Conservation (phyloP, 208 protist species). For the Leishmania major region DNA sequence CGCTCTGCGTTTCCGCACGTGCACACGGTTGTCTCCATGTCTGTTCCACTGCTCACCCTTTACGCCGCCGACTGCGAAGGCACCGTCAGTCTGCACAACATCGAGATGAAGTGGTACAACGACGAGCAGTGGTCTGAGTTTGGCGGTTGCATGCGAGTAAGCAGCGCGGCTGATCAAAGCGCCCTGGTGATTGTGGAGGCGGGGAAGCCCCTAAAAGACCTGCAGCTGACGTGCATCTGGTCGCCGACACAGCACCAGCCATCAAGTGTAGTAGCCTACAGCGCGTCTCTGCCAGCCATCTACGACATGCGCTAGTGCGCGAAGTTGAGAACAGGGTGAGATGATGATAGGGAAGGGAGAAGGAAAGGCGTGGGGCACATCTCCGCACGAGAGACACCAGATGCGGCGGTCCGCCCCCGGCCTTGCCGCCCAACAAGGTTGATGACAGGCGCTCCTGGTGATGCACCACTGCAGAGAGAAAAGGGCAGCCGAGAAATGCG, state of each 20-base stretch:
- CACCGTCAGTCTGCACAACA: slow-evolving; percentile 69
- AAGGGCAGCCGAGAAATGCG: background rate
- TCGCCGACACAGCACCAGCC: slow-evolving; percentile 19
- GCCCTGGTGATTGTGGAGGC: slow-evolving; percentile 51
- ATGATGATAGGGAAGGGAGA: background rate
- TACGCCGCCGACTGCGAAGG: slow-evolving; percentile 67
- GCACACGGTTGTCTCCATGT: slow-evolving; percentile 34
- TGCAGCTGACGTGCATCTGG: slow-evolving; percentile 42
- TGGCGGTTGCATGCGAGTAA: slow-evolving; percentile 35
- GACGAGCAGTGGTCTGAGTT: slow-evolving; percentile 30
- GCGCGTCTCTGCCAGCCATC: slow-evolving; percentile 47
- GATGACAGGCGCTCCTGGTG: background rate
- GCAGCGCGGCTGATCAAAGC: slow-evolving; percentile 49
- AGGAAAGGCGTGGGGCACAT: background rate
- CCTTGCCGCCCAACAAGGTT: background rate
- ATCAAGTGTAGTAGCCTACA: slow-evolving; percentile 50
- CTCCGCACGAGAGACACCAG: background rate
- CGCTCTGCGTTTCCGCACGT: slow-evolving; percentile 32
- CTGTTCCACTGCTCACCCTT: slow-evolving; percentile 53
- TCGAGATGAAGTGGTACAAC: slow-evolving; percentile 74
- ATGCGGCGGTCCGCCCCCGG: background rate
- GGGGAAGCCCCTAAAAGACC: slow-evolving; percentile 55
- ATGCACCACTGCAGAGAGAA: background rate
- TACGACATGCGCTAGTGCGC: slow-evolving; percentile 50
- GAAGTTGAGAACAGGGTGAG: background rate